A percentile compares a stretch with the other conserved stretches of the same genome.
phyloP scores from a whole-genome alignment of 2,329 filamentous ascomycete species.

The Tolypocladium capitatum region DNA sequence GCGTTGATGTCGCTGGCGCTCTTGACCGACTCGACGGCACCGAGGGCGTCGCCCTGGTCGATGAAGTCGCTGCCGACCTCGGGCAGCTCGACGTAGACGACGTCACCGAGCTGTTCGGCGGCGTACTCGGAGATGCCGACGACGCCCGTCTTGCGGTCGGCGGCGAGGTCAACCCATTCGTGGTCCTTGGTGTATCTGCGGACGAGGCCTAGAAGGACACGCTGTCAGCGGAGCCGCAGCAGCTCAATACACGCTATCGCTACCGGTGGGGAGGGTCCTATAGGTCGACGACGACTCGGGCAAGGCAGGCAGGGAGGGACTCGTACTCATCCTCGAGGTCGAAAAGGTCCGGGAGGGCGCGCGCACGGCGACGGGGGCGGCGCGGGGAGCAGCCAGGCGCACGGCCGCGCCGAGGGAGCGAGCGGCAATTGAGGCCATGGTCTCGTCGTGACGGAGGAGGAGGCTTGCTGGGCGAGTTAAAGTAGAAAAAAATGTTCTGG shows the following conservation, averaged over 20 bases:
- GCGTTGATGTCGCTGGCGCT: conserved; percentile 95
- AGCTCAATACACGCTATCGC: too few species aligned
- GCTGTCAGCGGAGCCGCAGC: background rate
- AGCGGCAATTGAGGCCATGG: conserved; percentile 49
- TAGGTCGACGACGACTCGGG: background rate
- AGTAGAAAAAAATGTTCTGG: background rate
- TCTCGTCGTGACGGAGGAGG: conserved; percentile 6
- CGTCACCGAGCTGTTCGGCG: conserved; percentile 82
- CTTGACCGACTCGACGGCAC: conserved; percentile 96
- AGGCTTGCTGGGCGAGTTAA: background rate
- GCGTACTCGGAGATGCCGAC: conserved; percentile 86
- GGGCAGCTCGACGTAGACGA: conserved; percentile 94
- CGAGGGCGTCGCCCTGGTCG: conserved; percentile 67
- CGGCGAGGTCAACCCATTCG: conserved; percentile 89
- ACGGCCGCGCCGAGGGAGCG: conserved; percentile 25
- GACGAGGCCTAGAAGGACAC: conserved; percentile 34
- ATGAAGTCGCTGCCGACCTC: conserved; percentile 50
- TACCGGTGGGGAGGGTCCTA: too few species aligned
- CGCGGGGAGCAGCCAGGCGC: conserved; percentile 21
- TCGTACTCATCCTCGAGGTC: conserved; percentile 24
- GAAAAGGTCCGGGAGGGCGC: conserved; percentile 25
- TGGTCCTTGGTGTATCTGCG: conserved; percentile 95
- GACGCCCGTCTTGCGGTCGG: conserved; percentile 68
- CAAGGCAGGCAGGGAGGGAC: background rate
- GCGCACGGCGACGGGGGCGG: conserved; percentile 26